A percentile compares a stretch with the other conserved stretches of the same genome.
Conservation (phyloP, 148 eudicot genomes). For the Persicaria maculosa region DNA sequence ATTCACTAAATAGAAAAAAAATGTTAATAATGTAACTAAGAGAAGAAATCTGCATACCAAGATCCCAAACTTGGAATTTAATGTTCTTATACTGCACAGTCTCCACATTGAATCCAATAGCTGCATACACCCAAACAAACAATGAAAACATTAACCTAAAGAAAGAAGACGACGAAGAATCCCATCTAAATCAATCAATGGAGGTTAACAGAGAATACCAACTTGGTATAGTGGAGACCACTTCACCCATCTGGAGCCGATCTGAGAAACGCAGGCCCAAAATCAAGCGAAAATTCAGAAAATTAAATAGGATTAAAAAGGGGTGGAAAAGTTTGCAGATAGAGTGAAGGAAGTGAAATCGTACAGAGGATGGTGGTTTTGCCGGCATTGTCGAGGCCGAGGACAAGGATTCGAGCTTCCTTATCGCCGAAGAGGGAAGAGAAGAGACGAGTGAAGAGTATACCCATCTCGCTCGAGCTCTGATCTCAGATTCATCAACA, state of each 20-base stretch:
- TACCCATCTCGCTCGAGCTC: slow-evolving; percentile 43
- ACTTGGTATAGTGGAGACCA: slow-evolving; percentile 98
- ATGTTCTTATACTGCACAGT: slow-evolving; percentile 94
- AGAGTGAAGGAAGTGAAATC: slow-evolving; percentile 12
- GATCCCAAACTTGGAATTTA: slow-evolving; percentile 98
- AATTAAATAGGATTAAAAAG: background rate
- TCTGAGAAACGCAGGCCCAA: slow-evolving; percentile 33
- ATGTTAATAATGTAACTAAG: background rate
- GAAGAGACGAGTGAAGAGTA: slow-evolving; percentile 67
- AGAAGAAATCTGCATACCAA: slow-evolving; percentile 44
- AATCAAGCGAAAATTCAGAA: slow-evolving; percentile 16
- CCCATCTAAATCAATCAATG: background rate
- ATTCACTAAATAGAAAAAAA: background rate
- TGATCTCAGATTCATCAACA: slow-evolving; percentile 1
- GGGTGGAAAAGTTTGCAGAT: background rate
- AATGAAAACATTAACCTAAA: slow-evolving; percentile 6
- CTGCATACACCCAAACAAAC: slow-evolving; percentile 36
- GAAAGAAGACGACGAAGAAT: background rate
- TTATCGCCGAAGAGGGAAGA: slow-evolving; percentile 81
- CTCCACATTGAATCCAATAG: slow-evolving; percentile 97
- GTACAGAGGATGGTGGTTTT: slow-evolving; percentile 97
- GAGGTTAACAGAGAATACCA: slow-evolving; percentile 25
- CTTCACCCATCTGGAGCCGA: slow-evolving; percentile 99
- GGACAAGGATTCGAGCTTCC: slow-evolving; percentile 97
- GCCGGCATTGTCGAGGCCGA: slow-evolving; percentile 98